phyloP scores from a whole-genome alignment of 805 yeast genomes.

The Tetrapisispora pingtungensis region DNA sequence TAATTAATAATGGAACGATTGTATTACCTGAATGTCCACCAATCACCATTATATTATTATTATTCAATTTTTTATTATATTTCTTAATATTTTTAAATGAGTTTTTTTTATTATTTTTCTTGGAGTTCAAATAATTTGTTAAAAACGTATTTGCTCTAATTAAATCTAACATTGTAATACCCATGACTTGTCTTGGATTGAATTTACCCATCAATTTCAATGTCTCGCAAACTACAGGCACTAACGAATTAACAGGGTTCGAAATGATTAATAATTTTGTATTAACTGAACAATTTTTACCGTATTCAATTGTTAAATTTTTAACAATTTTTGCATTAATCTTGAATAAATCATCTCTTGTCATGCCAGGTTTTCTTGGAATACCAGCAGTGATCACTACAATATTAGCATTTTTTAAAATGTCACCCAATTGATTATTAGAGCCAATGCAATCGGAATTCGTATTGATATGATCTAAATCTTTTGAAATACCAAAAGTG shows the following conservation, averaged over 20 bases:
- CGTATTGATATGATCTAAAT: conserved; percentile 69
- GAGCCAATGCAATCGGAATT: conserved; percentile 59
- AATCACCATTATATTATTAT: conserved; percentile 57
- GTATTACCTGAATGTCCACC: conserved; percentile 85
- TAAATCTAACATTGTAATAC: conserved; percentile 75
- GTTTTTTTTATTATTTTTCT: neutral
- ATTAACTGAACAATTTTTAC: conserved; percentile 52
- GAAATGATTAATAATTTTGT: conserved; percentile 62
- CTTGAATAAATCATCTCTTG: conserved; percentile 76
- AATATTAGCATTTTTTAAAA: conserved; percentile 71
- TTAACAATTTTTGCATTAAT: conserved; percentile 76
- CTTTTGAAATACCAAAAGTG: conserved; percentile 67
- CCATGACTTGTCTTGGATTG: conserved; percentile 68
- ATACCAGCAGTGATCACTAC: conserved; percentile 87
- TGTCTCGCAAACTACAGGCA: conserved; percentile 75
- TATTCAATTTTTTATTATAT: conserved; percentile 2
- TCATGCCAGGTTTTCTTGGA: conserved; percentile 85
- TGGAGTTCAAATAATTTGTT: conserved; percentile 10
- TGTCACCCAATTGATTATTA: conserved; percentile 49
- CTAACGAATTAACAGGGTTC: conserved; percentile 78
- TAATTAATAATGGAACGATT: conserved; percentile 62
- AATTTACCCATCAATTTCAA: conserved; percentile 60
- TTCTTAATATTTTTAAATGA: neutral
- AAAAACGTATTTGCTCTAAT: conserved; percentile 64
- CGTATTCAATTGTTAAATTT: conserved; percentile 62